Evolutionary conservation across 306 rosid species (phyloP), one percentile per base, ranked within the genome.

Genomic region (Quercus rubra): DNA sequence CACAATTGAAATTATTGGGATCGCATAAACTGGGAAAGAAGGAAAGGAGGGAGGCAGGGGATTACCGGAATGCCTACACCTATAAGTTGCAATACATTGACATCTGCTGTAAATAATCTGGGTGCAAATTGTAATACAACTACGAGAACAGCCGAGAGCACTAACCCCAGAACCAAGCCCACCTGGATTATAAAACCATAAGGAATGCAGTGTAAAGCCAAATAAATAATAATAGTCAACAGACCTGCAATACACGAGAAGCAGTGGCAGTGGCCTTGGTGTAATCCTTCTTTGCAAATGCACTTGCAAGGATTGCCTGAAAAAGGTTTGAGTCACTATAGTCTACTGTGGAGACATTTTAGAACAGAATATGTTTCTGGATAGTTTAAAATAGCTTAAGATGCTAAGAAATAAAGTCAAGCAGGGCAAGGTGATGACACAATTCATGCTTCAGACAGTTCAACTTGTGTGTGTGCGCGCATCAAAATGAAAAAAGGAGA

Each of bases 251-350:
- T 59, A 94, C 97, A 73, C 98, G 87, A 33, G 94, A 78, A 13
- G 98, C 97, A 17, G 92, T 88, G 61, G 89, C 85, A 2, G 77
- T 74, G 11, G 97, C 98, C 91, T 86, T 92, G 49, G 90, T 85
- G 14, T 75, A 74, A 89, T 94, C 97, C 71, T 91, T 92, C 75
- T 87, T 89, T n/a, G 98, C 98, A 85, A 94, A 92, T 77, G 97
- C 93, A 64, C 90, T 91, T 8, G 98, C 98, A 76, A 94, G 97
- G 81, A 92, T 92, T 0, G 98, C 94, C 98, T 94, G 87, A 68
- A 80, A 82, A 76, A 75, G 52, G 52, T 71, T 71, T 49, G 78
- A 62, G 14, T 75, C 35, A 62, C 17, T 27, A 74, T 71, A 71
- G 63, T 63, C 77, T 19, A 78, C 33, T 33, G 54, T 63, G 58